Conservation (phyloP, 2,329 filamentous ascomycete genomes). For the Fusarium incarnatum region DNA sequence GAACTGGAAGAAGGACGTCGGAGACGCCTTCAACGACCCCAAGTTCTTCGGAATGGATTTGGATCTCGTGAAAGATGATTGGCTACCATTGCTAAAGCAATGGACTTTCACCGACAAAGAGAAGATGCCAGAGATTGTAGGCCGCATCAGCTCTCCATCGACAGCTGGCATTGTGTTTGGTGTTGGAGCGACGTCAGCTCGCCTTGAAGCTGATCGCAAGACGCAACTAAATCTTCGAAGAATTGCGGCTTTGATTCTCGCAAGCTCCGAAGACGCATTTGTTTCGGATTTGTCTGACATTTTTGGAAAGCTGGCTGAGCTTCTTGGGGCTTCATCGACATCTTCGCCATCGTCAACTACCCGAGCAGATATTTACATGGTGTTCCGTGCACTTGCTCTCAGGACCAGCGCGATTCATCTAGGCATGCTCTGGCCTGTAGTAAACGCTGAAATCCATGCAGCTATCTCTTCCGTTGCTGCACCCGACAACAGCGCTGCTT, state of each 20-base stretch:
- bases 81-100: constrained; percentile 86
- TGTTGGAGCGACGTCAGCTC: constrained; percentile 93
- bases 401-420: constrained; percentile 84
- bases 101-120: constrained; percentile 91
- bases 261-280: constrained; percentile 81
- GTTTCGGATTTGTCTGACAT: constrained; percentile 79
- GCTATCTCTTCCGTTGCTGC: constrained; percentile 81
- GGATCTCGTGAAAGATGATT: constrained; percentile 74
- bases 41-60: constrained; percentile 83
- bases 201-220: constrained; percentile 93
- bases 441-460: constrained; percentile 86
- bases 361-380: constrained; percentile 88
- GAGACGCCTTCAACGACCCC: constrained; percentile 90
- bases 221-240: constrained; percentile 90
- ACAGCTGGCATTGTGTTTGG: constrained; percentile 98
- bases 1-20: constrained; percentile 90
- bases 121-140: constrained; percentile 82
- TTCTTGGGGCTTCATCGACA: constrained; percentile 83
- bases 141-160: constrained; percentile 83
- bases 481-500: constrained; percentile 69
- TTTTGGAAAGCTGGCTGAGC: constrained; percentile 86
- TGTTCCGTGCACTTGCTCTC: constrained; percentile 83
- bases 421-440: constrained; percentile 86
- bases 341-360: constrained; percentile 94
- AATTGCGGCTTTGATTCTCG: constrained; percentile 82